Percentiles rank a stretch among this genome's conserved stretches.
These are phyloP conservation scores for Leccinum fallax DNA, from an alignment of 1,284 basidiomycete species.

Conservation along the genomic window DNA sequence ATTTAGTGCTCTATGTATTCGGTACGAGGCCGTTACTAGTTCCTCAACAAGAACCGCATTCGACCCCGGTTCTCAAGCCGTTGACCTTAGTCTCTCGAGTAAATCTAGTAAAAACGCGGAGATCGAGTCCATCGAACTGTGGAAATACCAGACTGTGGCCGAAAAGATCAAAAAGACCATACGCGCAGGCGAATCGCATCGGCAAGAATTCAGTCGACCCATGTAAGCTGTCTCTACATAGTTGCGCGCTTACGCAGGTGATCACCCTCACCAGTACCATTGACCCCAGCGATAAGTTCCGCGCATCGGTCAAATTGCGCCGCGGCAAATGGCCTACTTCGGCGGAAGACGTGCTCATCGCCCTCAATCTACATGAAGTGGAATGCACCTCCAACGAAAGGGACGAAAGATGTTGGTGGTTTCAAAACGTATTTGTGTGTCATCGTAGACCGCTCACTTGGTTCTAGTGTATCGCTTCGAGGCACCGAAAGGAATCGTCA, in stretches of 20 bases:
- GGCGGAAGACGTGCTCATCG: background rate
- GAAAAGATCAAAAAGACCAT: background rate
- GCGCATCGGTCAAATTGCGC: background rate
- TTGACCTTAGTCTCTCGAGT: slow-evolving; percentile 12
- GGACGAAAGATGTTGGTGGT: slow-evolving; percentile 8
- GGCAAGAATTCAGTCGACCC: background rate
- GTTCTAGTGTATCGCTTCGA: background rate
- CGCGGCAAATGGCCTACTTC: no score
- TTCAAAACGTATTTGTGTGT: background rate
- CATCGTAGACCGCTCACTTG: background rate
- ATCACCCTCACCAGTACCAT: background rate
- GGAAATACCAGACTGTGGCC: slow-evolving; percentile 2
- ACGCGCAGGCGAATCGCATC: background rate
- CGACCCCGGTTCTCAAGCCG: slow-evolving; percentile 7
- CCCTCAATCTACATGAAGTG: background rate
- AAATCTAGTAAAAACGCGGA: slow-evolving; percentile 3
- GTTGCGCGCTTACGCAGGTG: background rate
- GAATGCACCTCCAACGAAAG: background rate
- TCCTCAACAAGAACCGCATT: background rate
- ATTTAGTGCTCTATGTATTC: background rate
- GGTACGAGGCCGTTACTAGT: background rate
- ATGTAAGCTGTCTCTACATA: background rate
- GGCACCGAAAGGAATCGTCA: background rate
- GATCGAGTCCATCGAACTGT: slow-evolving; percentile 8
- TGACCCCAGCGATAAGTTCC: background rate